These are phyloP conservation scores for Sphagnurus paluster DNA, from an alignment of 1,284 basidiomycete genomes.

Conservation along the genomic window DNA sequence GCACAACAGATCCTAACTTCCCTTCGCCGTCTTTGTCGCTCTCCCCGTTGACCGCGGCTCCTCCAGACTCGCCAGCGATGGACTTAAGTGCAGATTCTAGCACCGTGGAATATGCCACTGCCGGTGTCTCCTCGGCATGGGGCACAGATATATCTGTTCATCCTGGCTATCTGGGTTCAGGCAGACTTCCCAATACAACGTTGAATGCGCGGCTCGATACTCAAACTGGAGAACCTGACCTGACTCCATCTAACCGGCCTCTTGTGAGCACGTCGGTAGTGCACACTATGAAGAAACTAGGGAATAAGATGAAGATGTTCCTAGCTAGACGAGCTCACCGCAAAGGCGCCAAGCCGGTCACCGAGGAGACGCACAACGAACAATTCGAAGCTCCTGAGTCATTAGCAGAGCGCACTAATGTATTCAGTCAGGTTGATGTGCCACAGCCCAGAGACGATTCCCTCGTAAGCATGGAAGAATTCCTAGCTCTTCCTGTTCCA, in stretches of 20 bases:
- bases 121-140: constrained; percentile 34
- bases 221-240: neutral
- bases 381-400: neutral
- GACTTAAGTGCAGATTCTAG: constrained; percentile 20
- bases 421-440: neutral
- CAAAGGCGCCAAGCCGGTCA: neutral
- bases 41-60: constrained; percentile 20
- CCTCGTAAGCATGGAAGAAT: neutral
- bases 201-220: neutral
- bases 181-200: neutral
- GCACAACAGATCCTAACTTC: constrained; percentile 7
- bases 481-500: neutral
- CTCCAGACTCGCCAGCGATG: constrained; percentile 13
- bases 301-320: constrained; percentile 13
- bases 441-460: constrained; percentile 1
- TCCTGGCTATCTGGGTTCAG: constrained; percentile 14
- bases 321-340: constrained; percentile 2
- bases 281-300: constrained; percentile 13
- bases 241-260: neutral
- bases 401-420: neutral
- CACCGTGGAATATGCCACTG: constrained; percentile 32
- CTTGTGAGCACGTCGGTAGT: neutral
- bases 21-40: constrained; percentile 15
- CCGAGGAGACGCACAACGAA: neutral
- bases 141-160: constrained; percentile 21